Evolutionary conservation across 139 green algal species (phyloP).

Genomic region (Mesotaenium endlicherianum): DNA sequence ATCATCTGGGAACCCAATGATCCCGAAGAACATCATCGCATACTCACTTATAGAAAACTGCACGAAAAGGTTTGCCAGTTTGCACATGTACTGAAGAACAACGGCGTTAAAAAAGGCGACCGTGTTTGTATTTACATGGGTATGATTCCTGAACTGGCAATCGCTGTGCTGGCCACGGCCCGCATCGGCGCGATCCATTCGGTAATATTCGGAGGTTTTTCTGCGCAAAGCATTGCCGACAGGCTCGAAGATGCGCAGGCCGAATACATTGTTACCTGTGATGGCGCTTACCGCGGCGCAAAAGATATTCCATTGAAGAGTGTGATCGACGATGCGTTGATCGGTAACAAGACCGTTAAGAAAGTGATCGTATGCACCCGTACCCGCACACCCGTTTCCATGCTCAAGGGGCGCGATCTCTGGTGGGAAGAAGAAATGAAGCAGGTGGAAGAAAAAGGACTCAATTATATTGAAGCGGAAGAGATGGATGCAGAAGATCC

Average conservation of each 20-base stretch:
- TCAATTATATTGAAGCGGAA: constrained; percentile 34
- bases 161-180: constrained; percentile 83
- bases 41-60: no score
- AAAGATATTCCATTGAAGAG: constrained; percentile 87
- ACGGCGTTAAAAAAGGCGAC: constrained; percentile 82
- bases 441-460: neutral
- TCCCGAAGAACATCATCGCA: no score
- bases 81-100: no score
- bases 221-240: constrained; percentile 76
- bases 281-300: constrained; percentile 70
- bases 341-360: neutral
- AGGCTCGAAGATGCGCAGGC: constrained; percentile 69
- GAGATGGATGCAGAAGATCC: constrained; percentile 66
- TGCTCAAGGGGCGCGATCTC: neutral
- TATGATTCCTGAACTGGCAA: constrained; percentile 91
- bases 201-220: constrained; percentile 91
- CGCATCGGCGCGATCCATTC: constrained; percentile 72
- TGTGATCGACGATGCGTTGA: constrained; percentile 38
- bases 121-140: constrained; percentile 93
- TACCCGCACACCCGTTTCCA: neutral
- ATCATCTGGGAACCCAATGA: no score
- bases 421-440: neutral
- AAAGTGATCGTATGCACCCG: neutral
- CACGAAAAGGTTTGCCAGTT: no score
- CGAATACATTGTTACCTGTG: constrained; percentile 69